Base-by-base conservation (phyloP, 768 basidiomycete genomes). In the Calocybe cyanea region DNA sequence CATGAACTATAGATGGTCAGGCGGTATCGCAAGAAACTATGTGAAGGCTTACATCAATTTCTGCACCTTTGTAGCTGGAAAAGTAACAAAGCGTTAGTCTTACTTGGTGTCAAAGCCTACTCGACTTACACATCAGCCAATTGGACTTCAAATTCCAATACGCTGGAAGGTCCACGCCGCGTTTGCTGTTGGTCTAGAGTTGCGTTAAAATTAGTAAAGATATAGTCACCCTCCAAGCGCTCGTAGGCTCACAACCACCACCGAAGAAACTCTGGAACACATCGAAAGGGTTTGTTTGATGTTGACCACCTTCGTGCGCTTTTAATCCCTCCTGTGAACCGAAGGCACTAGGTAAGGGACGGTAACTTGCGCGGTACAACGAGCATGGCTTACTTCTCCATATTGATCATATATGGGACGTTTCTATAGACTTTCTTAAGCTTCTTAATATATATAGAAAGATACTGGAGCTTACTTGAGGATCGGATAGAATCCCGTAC, bases 191-290 rank as follows among this genome's bases (percentile, higher is more conserved):
- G 68, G 46, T 72, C 77, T 78, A 49, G 14, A 33, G 34, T 15
- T 19, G 7, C 3, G 28, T 11, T 6, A 28, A 28, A 11, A 11
- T 33, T 13, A 15, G n/a, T 37, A 36, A 28, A 11, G 38, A 42
- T 14, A 23, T 13, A 38, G 34, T 38, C 17, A 23, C 13, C 21
- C 13, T 7, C 6, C 8, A 7, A 43, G n/a, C 4, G 23, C 3
- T 32, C 4, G 24, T 17, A 13, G 21, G 33, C 17, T 28, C 77
- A 81, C 63, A 46, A 86, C 85, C 78, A 51, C 85, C 86, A 42
- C 90, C 90, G 54, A 99, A 99, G 75, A 97, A 96, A 56, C 71
- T 85, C 33, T 86, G 80, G 68, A 99, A 99, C 55, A 96, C 77
- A 64, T 98, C 96, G 60, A 97, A 92, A 15, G 95, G 94, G 60